phyloP scores from a whole-genome alignment of 2,329 filamentous ascomycete genomes.

The Aspergillus brunneoviolaceus region DNA sequence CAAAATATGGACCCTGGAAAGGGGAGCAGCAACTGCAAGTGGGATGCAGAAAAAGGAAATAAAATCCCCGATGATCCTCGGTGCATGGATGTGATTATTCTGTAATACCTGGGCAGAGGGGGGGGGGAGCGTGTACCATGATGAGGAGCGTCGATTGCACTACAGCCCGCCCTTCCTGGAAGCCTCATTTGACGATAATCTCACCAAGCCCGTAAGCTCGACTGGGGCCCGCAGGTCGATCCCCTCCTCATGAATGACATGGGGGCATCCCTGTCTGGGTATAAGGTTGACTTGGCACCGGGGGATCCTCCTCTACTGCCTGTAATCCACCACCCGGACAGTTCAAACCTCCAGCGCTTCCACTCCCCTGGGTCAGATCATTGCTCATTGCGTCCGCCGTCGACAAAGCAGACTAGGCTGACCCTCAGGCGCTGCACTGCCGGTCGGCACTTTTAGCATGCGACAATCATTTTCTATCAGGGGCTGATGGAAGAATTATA shows the following conservation, averaged over 20 bases:
- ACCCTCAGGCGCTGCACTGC: not conserved
- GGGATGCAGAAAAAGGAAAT: slow-evolving; percentile 1
- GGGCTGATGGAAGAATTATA: too few relatives aligned
- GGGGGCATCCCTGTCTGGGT: slow-evolving; percentile 14
- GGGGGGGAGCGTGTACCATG: not conserved
- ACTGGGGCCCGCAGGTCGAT: slow-evolving; percentile 3
- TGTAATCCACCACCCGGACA: not conserved
- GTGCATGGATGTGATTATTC: slow-evolving; percentile 9
- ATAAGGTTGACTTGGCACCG: slow-evolving; percentile 22
- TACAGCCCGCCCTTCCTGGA: slow-evolving; percentile 6
- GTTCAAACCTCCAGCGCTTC: slow-evolving; percentile 9
- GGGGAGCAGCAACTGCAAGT: not conserved
- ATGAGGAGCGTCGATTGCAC: not conserved
- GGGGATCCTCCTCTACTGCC: slow-evolving; percentile 14
- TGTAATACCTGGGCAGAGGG: slow-evolving; percentile 4
- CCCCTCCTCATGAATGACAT: not conserved
- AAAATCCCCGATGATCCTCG: slow-evolving; percentile 14
- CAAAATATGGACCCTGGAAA: slow-evolving; percentile 25
- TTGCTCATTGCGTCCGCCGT: slow-evolving; percentile 4
- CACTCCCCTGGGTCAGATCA: slow-evolving; percentile 18
- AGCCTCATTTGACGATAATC: slow-evolving; percentile 6
- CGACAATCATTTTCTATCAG: not conserved
- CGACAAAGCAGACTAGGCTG: not conserved
- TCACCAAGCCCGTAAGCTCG: slow-evolving; percentile 8
- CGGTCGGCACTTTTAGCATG: not conserved